Evolutionary conservation across 1,139 yeast species (phyloP).

Genomic region (Hyphopichia buzzinii): DNA sequence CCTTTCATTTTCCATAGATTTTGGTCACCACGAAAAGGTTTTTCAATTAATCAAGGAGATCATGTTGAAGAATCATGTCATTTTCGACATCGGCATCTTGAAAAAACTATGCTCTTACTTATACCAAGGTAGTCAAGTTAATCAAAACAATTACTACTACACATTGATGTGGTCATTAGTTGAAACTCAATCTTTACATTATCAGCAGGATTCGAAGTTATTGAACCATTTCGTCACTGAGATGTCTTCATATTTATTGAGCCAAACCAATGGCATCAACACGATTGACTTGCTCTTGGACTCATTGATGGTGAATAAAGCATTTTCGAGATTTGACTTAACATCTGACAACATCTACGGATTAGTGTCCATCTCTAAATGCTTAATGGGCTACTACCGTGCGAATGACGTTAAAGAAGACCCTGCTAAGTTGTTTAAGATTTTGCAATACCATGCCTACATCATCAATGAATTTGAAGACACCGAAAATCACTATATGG

Average conservation of each 20-base stretch:
- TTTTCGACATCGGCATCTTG: constrained; percentile 28
- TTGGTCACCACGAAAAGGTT: constrained; percentile 35
- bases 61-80: constrained; percentile 30
- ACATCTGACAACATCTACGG: constrained; percentile 38
- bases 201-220: constrained; percentile 15
- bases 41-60: constrained; percentile 41
- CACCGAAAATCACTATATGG: constrained; percentile 47
- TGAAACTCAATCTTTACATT: constrained; percentile 34
- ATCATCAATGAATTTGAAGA: constrained; percentile 52
- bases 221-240: constrained; percentile 36
- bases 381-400: constrained; percentile 16
- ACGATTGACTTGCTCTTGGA: constrained; percentile 23
- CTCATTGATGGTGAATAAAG: constrained; percentile 28
- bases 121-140: constrained; percentile 24
- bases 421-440: constrained; percentile 15
- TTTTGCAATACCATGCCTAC: constrained; percentile 33
- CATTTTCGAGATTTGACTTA: constrained; percentile 27
- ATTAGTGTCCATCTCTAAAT: constrained; percentile 23
- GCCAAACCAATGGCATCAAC: constrained; percentile 12
- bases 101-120: constrained; percentile 35
- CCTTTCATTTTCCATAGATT: constrained; percentile 30
- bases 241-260: constrained; percentile 20
- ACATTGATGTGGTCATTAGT: constrained; percentile 34
- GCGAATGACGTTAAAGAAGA: constrained; percentile 7
- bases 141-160: constrained; percentile 29